Evolutionary conservation across 495 filamentous ascomycete genomes (phyloP), one percentile per base, ranked within the genome.

Genomic region (Penicillium antarcticum): DNA sequence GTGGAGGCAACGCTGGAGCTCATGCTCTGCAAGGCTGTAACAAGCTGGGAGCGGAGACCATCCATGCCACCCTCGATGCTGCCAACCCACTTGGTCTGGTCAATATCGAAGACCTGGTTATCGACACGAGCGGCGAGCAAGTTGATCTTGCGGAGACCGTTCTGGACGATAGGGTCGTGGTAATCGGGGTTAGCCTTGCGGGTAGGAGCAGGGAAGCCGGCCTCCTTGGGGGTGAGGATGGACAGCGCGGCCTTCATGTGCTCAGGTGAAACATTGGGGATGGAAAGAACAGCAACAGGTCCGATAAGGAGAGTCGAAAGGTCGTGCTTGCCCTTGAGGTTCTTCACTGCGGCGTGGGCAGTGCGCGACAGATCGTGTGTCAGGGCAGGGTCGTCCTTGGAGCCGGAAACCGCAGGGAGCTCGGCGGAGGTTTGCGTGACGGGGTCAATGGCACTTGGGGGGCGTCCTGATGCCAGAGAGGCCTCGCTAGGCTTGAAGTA

Each of bases 11-110:
- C 61, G 50, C 86, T 81, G 32, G 84, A 81, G 29, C 88, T 89
- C 57, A 89, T 78, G 60, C 80, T 82, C 66, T 89, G 85, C 70
- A 97, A 72, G 69, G 92, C 79, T 55, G 64, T 70, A 23, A 96
- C 84, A 54, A 99, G 75, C 76, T 95, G 87, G 24, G 82, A 87
- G 50, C 92, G 80, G 56, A 97, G 75, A 16, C 86, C 85, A 24
- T 92, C 89, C 51, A 96, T 63, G 10, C 91, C 91, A 44, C 86
- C 87, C 58, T 87, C 78, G 61, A 97, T 88, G n/a, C 82, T 79
- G 36, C 87, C 89, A 44, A 97, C 82, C 88, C 89, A 94, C 65
- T 84, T 87, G 48, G 88, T 75, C 55, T 88, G 85, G 14, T 85
- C 84, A 24, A 78, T 61, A 70, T 98, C 95, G 59, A 97, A 89